phyloP scores from a whole-genome alignment of 1,139 yeast species.

The Zygosaccharomyces pseudobailii region DNA sequence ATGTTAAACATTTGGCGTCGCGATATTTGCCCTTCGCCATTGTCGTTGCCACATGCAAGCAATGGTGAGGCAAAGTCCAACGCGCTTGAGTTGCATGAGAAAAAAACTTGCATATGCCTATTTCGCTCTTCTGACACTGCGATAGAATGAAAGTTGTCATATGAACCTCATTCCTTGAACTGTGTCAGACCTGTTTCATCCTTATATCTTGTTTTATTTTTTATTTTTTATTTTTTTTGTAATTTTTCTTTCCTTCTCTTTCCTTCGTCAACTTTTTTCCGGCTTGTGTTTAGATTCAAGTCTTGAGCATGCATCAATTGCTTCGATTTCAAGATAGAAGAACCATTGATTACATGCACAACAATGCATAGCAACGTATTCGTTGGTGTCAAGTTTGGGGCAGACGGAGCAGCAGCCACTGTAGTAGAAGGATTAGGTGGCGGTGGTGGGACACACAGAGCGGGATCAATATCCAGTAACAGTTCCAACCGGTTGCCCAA shows the following conservation, averaged over 20 bases:
- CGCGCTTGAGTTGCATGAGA: background rate
- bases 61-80: background rate
- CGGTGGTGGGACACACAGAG: slow-evolving; percentile 1
- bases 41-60: background rate
- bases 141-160: background rate
- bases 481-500: slow-evolving; percentile 7
- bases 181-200: background rate
- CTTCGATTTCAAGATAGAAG: background rate
- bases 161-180: background rate
- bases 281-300: background rate
- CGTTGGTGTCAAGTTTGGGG: slow-evolving; percentile 33
- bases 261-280: background rate
- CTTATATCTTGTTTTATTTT: background rate
- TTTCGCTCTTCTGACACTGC: background rate
- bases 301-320: background rate
- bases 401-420: background rate
- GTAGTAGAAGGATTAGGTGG: background rate
- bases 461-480: slow-evolving; percentile 1
- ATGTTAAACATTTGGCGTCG: background rate
- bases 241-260: background rate
- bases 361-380: slow-evolving; percentile 32
- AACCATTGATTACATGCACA: background rate
- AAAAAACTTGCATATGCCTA: background rate
- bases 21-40: background rate
- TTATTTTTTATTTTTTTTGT: background rate